Conservation (phyloP, 2,329 filamentous ascomycete genomes). For the Clarireedia paspali region DNA sequence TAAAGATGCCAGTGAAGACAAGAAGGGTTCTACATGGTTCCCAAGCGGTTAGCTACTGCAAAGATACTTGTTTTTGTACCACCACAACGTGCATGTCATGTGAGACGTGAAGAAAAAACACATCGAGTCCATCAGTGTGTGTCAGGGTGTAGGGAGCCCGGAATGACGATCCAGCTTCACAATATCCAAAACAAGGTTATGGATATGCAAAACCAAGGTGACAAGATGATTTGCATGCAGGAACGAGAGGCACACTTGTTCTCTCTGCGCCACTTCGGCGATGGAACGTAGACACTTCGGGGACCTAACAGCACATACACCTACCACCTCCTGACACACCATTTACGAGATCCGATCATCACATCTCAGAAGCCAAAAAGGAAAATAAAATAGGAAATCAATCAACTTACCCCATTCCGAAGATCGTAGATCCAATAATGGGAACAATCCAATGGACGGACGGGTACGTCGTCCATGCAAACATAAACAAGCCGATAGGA, state of each 20-base stretch:
- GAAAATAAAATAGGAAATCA: constrained; percentile 12
- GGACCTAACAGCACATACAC: constrained; percentile 4
- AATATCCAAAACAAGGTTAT: constrained; percentile 4
- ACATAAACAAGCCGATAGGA: constrained; percentile 77
- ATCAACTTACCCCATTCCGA: constrained; percentile 59
- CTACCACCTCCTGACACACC: neutral
- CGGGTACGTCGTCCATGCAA: constrained; percentile 76
- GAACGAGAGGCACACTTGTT: constrained; percentile 3
- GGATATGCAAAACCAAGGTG: constrained; percentile 2
- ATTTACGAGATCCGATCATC: neutral
- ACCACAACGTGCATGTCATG: constrained; percentile 18
- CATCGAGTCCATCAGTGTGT: constrained; percentile 1
- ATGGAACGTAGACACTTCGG: constrained; percentile 8
- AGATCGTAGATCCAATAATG: constrained; percentile 64
- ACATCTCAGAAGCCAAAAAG: neutral
- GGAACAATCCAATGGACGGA: constrained; percentile 70
- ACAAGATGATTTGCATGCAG: constrained; percentile 8
- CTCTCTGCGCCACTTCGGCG: constrained; percentile 5
- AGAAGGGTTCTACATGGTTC: constrained; percentile 54
- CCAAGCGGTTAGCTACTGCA: constrained; percentile 23
- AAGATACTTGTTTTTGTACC: constrained; percentile 13
- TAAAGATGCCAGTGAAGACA: constrained; percentile 78
- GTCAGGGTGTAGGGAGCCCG: neutral
- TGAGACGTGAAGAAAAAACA: constrained; percentile 5
- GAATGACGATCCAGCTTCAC: neutral